phyloP scores from a whole-genome alignment of 208 protist genomes.

The Borovskyia barvae region DNA sequence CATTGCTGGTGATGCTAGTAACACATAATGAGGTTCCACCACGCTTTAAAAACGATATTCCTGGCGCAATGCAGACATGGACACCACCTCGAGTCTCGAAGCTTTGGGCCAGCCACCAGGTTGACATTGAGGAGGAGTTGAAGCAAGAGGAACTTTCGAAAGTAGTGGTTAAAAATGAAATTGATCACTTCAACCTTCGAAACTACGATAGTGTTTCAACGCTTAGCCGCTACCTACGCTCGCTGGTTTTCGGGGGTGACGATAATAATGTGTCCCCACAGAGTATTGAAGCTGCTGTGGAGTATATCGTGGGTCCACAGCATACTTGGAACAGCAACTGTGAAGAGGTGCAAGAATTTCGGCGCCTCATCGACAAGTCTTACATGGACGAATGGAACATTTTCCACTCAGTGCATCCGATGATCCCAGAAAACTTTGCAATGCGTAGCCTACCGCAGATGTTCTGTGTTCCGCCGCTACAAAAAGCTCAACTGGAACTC shows the following conservation, averaged over 20 bases:
- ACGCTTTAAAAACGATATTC: too few species aligned
- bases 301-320: conserved; percentile 39
- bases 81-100: background rate
- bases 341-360: conserved; percentile 41
- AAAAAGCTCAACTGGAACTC: conserved; percentile 43
- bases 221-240: conserved; percentile 31
- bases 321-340: conserved; percentile 39
- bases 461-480: conserved; percentile 38
- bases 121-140: conserved; percentile 40
- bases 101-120: conserved; percentile 10
- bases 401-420: conserved; percentile 39
- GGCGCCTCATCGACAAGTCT: conserved; percentile 23
- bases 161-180: conserved; percentile 29
- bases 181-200: conserved; percentile 37
- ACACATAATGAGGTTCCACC: too few species aligned
- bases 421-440: conserved; percentile 27
- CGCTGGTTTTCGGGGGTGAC: conserved; percentile 39
- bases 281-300: conserved; percentile 39
- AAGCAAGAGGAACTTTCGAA: conserved; percentile 35
- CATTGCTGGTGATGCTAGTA: too few species aligned
- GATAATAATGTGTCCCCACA: conserved; percentile 11
- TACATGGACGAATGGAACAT: conserved; percentile 52
- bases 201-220: conserved; percentile 27
- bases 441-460: conserved; percentile 42
- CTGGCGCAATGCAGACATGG: conserved; percentile 3